Conservation (phyloP, 768 basidiomycete genomes). For the Naganishia antarctica region DNA sequence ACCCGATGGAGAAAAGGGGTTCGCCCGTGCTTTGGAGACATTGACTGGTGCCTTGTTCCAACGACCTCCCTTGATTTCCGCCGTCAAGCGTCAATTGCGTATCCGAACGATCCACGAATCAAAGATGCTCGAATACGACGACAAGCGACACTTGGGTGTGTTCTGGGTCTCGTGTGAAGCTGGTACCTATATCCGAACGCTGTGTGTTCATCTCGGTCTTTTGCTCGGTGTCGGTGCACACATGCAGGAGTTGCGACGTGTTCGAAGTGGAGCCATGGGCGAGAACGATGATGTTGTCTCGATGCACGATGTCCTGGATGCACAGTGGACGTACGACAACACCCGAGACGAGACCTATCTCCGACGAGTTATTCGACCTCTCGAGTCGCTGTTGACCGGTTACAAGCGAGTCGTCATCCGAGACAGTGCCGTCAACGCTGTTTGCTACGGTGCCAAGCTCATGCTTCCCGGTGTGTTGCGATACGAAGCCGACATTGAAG, state of each 20-base stretch:
- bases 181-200: constrained; percentile 73
- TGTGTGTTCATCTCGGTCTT: constrained; percentile 94
- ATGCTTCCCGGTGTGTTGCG: constrained; percentile 98
- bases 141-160: constrained; percentile 89
- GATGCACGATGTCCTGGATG: constrained; percentile 99
- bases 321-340: constrained; percentile 97
- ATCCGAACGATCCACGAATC: constrained; percentile 96
- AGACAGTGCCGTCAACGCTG: constrained; percentile 97
- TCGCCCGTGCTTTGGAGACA: constrained; percentile 91
- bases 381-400: constrained; percentile 87
- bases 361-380: constrained; percentile 84
- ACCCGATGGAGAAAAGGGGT: constrained; percentile 66
- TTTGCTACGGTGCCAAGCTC: constrained; percentile 98
- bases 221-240: constrained; percentile 96
- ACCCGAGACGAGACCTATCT: constrained; percentile 96
- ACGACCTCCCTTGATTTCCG: constrained; percentile 96
- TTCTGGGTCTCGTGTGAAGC: constrained; percentile 99
- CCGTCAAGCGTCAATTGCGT: constrained; percentile 95
- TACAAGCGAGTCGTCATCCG: constrained; percentile 99
- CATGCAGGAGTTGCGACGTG: constrained; percentile 96
- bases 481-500: constrained; percentile 88
- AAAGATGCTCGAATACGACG: constrained; percentile 92
- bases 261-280: constrained; percentile 89
- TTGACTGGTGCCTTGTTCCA: constrained; percentile 97
- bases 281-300: constrained; percentile 98